Evolutionary conservation across 352 stramenopile species (phyloP).

Genomic region (Stramenopiles sp.): DNA sequence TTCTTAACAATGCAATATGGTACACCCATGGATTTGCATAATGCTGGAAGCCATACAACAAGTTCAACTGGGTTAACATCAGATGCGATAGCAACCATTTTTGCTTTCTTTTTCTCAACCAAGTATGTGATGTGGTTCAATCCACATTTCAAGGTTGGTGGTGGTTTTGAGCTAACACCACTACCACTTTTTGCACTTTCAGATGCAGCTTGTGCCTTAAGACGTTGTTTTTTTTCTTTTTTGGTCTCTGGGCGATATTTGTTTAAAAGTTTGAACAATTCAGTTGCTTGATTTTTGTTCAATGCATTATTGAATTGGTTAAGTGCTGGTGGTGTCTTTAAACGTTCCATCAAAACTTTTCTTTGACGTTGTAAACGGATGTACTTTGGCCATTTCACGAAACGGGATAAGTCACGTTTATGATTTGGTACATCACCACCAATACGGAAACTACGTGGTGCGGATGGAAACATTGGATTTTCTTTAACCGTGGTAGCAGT

Average conservation of each 20-base stretch:
- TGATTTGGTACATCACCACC: slow-evolving; percentile 81
- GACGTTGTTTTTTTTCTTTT: slow-evolving; percentile 84
- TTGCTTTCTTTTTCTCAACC: slow-evolving; percentile 98
- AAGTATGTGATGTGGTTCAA: slow-evolving; percentile 97
- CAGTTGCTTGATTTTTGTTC: slow-evolving; percentile 91
- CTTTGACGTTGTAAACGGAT: slow-evolving; percentile 95
- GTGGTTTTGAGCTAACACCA: slow-evolving; percentile 27
- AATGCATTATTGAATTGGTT: slow-evolving; percentile 97
- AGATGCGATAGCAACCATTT: slow-evolving; percentile 95
- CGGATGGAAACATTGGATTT: slow-evolving; percentile 78
- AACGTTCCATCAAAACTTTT: slow-evolving; percentile 91
- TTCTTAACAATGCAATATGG: slow-evolving; percentile 98
- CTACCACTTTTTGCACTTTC: slow-evolving; percentile 32
- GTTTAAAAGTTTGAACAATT: slow-evolving; percentile 92
- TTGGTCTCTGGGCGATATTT: slow-evolving; percentile 98
- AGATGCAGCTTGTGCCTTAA: slow-evolving; percentile 77
- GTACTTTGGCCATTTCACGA: slow-evolving; percentile 95
- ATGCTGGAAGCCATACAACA: slow-evolving; percentile 86
- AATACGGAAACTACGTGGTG: slow-evolving; percentile 80
- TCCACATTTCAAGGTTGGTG: slow-evolving; percentile 88
- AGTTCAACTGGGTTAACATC: slow-evolving; percentile 96
- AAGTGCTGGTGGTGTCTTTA: slow-evolving; percentile 94
- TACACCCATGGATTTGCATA: slow-evolving; percentile 97
- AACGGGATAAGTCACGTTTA: slow-evolving; percentile 86
- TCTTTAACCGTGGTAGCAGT: slow-evolving; percentile 50